These are phyloP conservation scores for Aspergillus texensis DNA, from an alignment of 2,329 filamentous ascomycete species.

Conservation along the genomic window DNA sequence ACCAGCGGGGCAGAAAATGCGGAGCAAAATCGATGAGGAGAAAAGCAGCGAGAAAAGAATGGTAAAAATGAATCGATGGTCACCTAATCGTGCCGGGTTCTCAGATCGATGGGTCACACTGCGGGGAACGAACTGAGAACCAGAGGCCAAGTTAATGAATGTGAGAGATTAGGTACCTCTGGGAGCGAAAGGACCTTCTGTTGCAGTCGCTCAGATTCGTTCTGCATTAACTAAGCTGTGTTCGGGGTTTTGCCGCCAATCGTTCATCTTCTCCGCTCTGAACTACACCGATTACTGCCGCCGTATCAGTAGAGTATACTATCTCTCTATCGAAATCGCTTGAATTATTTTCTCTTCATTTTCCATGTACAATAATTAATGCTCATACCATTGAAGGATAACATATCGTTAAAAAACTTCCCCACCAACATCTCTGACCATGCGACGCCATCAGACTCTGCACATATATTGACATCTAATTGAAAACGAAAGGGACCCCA, in stretches of 20 bases:
- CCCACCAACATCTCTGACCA: slow-evolving; percentile 11
- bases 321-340: background rate
- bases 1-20: slow-evolving; percentile 14
- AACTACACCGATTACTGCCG: background rate
- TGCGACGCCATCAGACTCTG: slow-evolving; percentile 19
- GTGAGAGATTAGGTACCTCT: background rate
- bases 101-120: slow-evolving; percentile 8
- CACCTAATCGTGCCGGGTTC: background rate
- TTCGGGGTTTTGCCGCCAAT: slow-evolving; percentile 7
- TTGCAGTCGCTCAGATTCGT: slow-evolving; percentile 37
- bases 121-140: slow-evolving; percentile 9
- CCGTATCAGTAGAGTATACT: background rate
- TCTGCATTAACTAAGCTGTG: slow-evolving; percentile 25
- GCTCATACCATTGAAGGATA: background rate
- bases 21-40: slow-evolving; percentile 7
- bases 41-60: slow-evolving; percentile 1
- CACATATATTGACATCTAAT: slow-evolving; percentile 21
- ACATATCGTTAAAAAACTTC: background rate
- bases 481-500: slow-evolving; percentile 4
- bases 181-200: slow-evolving; percentile 24
- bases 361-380: background rate
- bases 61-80: background rate
- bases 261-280: slow-evolving; percentile 6
- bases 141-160: slow-evolving; percentile 7
- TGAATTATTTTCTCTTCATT: background rate